Evolutionary conservation across 169 alveolate species (phyloP), one percentile per base, ranked within the genome.

Genomic region (Eimeria necatrix): DNA sequence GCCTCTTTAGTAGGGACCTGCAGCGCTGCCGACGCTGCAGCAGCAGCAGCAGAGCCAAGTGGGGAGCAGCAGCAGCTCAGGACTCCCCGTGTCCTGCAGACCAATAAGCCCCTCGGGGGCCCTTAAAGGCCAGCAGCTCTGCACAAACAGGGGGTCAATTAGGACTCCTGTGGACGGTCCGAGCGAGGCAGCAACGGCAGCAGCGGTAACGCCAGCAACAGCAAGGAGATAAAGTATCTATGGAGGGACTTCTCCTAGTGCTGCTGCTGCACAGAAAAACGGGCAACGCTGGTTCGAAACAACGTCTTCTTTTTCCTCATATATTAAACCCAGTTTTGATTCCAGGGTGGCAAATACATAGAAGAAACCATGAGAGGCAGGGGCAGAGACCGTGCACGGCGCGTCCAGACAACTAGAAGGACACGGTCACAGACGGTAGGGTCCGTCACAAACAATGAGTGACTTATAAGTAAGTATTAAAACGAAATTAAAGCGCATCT

Each of bases 1-100:
- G 41, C 41, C 41, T 32, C 41, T 32, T 32, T 0, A 32, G 41
- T 32, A 32, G 41, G 41, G 41, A 2, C 41, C 41, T 32, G 41
- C 41, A 32, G 41, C 41, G 41, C 41, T 32, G 41, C 41, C 41
- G 80, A 41, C 20, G 56, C 83, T n/a, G 53, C 53, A 71, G 83
- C 83, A 71, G 83, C 83, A 26, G 53, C 14, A 32, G 83, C 83
- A 16, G 83, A 71, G 53, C 83, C 20, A 22, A n/a, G 41, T 6
- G 41, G 52, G 83, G 56, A 4, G 83, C 51, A 8, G 83, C 83
- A 32, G 32, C 48, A 68, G 49, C 78, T 32, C 41, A 32, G 41
- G 41, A 32, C 41, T 32, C 41, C 41, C 41, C 41, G 41, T 32
- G 41, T 32, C 41, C 41, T 32, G 41, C 41, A 32, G 41, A 32